Evolutionary conservation across 768 basidiomycete species (phyloP).

Genomic region (Mycena galericulata): DNA sequence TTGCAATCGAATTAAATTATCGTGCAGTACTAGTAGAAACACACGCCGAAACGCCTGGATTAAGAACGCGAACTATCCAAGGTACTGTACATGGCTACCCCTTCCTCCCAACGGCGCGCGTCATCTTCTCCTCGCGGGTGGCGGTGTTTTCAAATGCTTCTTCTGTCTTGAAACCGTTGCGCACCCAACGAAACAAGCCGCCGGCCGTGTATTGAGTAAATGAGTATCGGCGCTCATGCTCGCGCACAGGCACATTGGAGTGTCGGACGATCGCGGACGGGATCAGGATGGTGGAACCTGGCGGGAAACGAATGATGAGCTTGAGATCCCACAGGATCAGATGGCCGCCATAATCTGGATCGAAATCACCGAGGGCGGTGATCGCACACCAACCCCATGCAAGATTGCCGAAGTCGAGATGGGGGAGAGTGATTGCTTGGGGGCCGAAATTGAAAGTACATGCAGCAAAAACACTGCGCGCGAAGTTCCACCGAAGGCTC

Average conservation of each 20-base stretch:
- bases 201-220: slow-evolving; percentile 29
- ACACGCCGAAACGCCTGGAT: too few relatives aligned
- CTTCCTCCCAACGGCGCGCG: too few relatives aligned
- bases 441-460: slow-evolving; percentile 4
- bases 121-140: too few relatives aligned
- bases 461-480: neutral
- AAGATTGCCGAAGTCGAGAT: slow-evolving; percentile 7
- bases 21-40: too few relatives aligned
- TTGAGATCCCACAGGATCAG: too few relatives aligned
- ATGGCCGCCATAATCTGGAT: slow-evolving; percentile 1
- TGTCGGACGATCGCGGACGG: slow-evolving; percentile 8
- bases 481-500: too few relatives aligned
- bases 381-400: slow-evolving; percentile 16
- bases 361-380: neutral
- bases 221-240: slow-evolving; percentile 14
- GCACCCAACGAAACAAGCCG: slow-evolving; percentile 22
- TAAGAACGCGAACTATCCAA: too few relatives aligned
- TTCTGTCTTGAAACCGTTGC: slow-evolving; percentile 22
- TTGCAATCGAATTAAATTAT: too few relatives aligned
- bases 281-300: neutral
- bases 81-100: too few relatives aligned
- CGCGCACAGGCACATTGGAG: slow-evolving; percentile 26
- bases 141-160: neutral
- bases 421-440: neutral
- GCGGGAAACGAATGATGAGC: too few relatives aligned